Evolutionary conservation across 2,329 filamentous ascomycete genomes (phyloP).

Genomic region (Neurospora sp.): DNA sequence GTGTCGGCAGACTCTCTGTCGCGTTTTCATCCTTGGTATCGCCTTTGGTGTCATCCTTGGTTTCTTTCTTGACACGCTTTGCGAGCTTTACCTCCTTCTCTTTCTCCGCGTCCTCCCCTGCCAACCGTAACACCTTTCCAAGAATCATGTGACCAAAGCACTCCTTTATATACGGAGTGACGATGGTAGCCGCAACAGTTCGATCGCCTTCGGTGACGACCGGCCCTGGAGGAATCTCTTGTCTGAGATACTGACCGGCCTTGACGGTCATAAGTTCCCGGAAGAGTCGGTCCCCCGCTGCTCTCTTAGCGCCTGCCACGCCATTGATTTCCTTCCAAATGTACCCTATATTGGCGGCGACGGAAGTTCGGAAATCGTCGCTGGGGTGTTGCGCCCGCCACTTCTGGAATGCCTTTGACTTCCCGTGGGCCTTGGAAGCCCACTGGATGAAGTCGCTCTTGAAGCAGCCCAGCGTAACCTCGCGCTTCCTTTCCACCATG

Average conservation of each 20-base stretch:
- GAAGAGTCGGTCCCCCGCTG: constrained; percentile 34
- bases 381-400: constrained; percentile 45
- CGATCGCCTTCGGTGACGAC: constrained; percentile 4
- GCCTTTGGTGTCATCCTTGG: background rate
- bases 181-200: constrained; percentile 40
- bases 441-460: constrained; percentile 45
- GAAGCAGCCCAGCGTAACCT: constrained; percentile 48
- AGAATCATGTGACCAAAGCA: constrained; percentile 57
- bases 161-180: constrained; percentile 58
- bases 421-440: constrained; percentile 36
- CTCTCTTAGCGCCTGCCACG: constrained; percentile 26
- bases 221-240: background rate
- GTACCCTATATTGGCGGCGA: constrained; percentile 52
- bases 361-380: constrained; percentile 51
- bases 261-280: constrained; percentile 31
- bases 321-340: constrained; percentile 54
- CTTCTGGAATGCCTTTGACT: constrained; percentile 29
- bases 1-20: background rate
- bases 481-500: constrained; percentile 20
- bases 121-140: constrained; percentile 33
- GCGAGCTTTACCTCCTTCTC: background rate
- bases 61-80: background rate
- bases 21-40: background rate
- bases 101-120: background rate
- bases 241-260: constrained; percentile 23